phyloP scores from a whole-genome alignment of 1,284 basidiomycete genomes.

The Microbotryomycetes sp. region DNA sequence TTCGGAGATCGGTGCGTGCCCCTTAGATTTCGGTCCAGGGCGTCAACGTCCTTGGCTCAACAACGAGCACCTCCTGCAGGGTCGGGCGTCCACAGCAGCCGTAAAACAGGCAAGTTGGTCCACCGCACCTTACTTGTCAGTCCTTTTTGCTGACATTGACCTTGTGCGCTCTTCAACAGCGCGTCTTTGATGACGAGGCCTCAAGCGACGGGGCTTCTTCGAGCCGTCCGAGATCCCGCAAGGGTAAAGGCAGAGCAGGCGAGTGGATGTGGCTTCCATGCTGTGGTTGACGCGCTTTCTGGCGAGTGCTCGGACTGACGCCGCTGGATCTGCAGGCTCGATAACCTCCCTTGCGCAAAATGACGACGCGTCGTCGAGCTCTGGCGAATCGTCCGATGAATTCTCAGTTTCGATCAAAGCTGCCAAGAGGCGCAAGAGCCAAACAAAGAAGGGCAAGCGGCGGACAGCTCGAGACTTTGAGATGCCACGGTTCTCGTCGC shows the following conservation, averaged over 20 bases:
- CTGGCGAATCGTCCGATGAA: neutral
- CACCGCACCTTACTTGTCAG: neutral
- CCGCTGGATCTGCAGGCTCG: neutral
- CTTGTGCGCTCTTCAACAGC: neutral
- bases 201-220: neutral
- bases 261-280: neutral
- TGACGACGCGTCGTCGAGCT: slow-evolving; percentile 5
- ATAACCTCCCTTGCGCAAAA: neutral
- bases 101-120: neutral
- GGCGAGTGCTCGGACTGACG: too few relatives aligned
- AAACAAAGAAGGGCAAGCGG: slow-evolving; percentile 5
- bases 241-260: neutral
- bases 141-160: neutral
- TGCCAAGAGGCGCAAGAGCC: neutral
- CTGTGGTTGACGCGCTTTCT: neutral
- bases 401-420: neutral
- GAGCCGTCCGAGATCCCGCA: neutral
- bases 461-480: slow-evolving; percentile 21
- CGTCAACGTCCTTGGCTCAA: neutral
- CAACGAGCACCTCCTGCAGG: too few relatives aligned
- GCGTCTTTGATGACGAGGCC: neutral
- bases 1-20: slow-evolving; percentile 32
- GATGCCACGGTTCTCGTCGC: slow-evolving; percentile 26
- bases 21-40: neutral
- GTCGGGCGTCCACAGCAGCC: neutral